These are phyloP conservation scores for Neurospora sp. DNA, from an alignment of 495 filamentous ascomycete species.

Conservation along the genomic window DNA sequence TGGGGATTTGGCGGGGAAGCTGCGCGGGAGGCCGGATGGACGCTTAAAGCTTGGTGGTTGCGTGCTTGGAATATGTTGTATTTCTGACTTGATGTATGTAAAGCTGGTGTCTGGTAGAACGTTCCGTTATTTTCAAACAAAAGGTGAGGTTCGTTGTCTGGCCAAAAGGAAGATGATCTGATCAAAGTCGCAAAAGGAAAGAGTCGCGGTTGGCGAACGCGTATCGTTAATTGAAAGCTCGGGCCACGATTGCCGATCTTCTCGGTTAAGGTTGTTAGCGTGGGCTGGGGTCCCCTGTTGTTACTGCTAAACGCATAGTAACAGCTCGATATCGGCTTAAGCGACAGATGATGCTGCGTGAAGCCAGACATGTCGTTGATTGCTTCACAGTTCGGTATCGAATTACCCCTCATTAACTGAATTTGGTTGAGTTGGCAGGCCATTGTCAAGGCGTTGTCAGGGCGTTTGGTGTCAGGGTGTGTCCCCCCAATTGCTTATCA, in stretches of 20 bases:
- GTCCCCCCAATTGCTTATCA: not conserved
- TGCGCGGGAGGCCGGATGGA: not conserved
- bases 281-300: not conserved
- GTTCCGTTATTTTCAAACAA: not conserved
- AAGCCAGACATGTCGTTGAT: not conserved
- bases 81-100: not conserved
- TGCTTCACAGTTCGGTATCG: not conserved
- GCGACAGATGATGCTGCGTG: not conserved
- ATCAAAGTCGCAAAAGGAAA: not conserved
- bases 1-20: not conserved
- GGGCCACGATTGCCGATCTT: not conserved
- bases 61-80: not conserved
- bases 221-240: constrained; percentile 14
- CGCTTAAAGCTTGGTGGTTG: not conserved
- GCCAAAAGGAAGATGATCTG: not conserved
- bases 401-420: not conserved
- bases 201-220: constrained; percentile 5
- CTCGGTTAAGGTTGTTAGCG: not conserved
- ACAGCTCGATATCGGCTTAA: not conserved
- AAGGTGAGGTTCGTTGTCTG: not conserved
- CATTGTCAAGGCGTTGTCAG: not conserved
- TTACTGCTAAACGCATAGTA: not conserved
- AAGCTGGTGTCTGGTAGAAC: not conserved
- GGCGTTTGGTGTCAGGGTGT: not conserved
- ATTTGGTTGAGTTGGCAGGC: not conserved